phyloP scores from a whole-genome alignment of 1,139 yeast genomes.

The Yamadazyma jaroonii region DNA sequence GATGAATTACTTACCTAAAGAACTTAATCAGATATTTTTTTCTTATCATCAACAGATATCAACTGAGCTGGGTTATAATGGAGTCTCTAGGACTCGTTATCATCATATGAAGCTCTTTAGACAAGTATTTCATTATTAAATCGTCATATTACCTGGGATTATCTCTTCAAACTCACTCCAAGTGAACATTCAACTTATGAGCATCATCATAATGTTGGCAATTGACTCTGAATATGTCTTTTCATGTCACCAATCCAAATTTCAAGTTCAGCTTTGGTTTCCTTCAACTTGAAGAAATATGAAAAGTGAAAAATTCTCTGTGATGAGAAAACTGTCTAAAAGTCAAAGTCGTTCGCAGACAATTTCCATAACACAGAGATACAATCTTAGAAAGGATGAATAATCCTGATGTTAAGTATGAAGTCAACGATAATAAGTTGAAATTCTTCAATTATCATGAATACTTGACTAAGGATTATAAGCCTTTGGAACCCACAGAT shows the following conservation, averaged over 20 bases:
- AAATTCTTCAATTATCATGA: conserved; percentile 69
- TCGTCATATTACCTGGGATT: too few relatives aligned
- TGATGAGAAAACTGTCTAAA: too few relatives aligned
- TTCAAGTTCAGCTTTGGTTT: too few relatives aligned
- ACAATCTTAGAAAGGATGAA: conserved; percentile 2
- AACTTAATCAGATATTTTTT: conserved; percentile 33
- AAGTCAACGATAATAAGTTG: conserved; percentile 10
- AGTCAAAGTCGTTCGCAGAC: background rate
- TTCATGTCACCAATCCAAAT: too few relatives aligned
- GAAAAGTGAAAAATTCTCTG: background rate
- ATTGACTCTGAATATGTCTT: too few relatives aligned
- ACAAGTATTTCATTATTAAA: conserved; percentile 6
- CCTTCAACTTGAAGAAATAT: too few relatives aligned
- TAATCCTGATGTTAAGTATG: conserved; percentile 7
- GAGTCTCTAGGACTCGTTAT: conserved; percentile 46
- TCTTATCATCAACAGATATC: conserved; percentile 52
- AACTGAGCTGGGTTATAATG: conserved; percentile 52
- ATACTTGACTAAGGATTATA: conserved; percentile 37
- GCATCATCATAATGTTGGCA: too few relatives aligned
- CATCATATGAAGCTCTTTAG: conserved; percentile 27
- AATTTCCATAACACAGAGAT: too few relatives aligned
- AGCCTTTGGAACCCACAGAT: conserved; percentile 12
- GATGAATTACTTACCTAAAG: conserved; percentile 14
- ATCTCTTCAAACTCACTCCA: too few relatives aligned
- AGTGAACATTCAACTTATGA: too few relatives aligned